These are phyloP conservation scores for Fusarium hainanense DNA, from an alignment of 2,329 filamentous ascomycete genomes.

Conservation along the genomic window DNA sequence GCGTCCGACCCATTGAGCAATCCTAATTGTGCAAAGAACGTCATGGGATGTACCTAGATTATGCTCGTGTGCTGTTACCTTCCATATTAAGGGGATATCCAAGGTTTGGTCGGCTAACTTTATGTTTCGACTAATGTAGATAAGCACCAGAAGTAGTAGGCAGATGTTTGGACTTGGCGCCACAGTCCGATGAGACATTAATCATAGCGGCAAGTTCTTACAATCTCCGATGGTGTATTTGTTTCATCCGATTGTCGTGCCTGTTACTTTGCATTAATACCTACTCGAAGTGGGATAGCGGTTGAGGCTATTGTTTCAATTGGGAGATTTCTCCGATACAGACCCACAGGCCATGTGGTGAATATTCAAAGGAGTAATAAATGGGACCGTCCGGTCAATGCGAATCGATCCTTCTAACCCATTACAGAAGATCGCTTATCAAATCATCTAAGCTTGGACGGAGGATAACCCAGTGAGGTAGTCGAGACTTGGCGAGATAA, in stretches of 20 bases:
- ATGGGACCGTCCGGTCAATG: background rate
- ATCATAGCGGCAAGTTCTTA: background rate
- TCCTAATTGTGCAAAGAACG: too few relatives aligned
- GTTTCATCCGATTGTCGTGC: background rate
- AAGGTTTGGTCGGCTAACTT: background rate
- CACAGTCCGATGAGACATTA: background rate
- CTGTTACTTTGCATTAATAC: background rate
- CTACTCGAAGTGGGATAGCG: background rate
- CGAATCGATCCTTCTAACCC: background rate
- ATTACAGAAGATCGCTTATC: background rate
- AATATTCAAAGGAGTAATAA: background rate
- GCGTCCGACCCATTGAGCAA: background rate
- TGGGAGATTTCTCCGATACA: fast-evolving
- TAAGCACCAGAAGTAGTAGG: background rate
- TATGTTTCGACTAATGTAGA: background rate
- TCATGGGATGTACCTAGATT: background rate
- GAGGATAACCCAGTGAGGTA: background rate
- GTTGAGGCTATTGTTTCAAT: background rate
- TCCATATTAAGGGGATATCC: background rate
- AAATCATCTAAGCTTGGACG: background rate
- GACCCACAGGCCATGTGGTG: background rate
- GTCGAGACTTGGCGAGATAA: background rate
- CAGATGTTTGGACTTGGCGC: background rate
- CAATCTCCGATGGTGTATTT: too few relatives aligned
- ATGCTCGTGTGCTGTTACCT: background rate